Evolutionary conservation across 2,329 filamentous ascomycete species (phyloP).

Genomic region (Hypoxylon sp.): DNA sequence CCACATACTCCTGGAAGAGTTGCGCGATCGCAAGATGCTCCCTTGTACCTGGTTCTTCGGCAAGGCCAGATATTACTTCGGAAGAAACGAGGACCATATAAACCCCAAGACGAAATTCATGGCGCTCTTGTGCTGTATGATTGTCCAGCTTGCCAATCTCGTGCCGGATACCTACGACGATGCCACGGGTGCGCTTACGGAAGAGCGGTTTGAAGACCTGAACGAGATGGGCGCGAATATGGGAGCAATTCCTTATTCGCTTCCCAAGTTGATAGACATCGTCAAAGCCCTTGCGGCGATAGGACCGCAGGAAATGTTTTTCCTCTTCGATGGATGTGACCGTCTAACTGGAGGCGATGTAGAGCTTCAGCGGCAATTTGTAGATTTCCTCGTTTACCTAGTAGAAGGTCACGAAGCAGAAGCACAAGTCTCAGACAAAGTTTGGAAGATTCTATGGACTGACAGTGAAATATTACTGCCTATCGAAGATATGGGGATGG

Average conservation of each 20-base stretch:
- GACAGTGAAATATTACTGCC: neutral
- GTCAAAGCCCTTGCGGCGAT: constrained; percentile 1
- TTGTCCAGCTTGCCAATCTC: neutral
- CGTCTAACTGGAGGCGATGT: neutral
- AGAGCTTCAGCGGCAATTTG: neutral
- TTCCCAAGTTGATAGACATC: neutral
- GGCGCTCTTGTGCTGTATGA: constrained; percentile 5
- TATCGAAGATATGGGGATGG: neutral
- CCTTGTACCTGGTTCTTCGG: constrained; percentile 13
- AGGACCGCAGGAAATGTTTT: neutral
- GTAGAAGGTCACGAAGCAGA: neutral
- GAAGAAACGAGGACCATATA: neutral
- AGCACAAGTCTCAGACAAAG: neutral
- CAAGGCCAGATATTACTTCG: neutral
- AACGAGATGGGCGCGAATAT: neutral
- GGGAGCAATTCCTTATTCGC: neutral
- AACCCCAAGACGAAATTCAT: neutral
- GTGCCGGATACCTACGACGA: constrained; percentile 3
- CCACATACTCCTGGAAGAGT: constrained; percentile 1
- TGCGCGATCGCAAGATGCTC: neutral
- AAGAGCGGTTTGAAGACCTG: neutral
- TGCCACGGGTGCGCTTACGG: constrained; percentile 1
- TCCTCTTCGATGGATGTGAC: constrained; percentile 6
- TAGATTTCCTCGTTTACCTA: neutral
- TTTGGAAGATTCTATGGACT: constrained; percentile 10